A percentile compares a stretch with the other conserved stretches of the same genome.
Conservation (phyloP, 2,329 filamentous ascomycete species). For the Xylaria arbuscula region DNA sequence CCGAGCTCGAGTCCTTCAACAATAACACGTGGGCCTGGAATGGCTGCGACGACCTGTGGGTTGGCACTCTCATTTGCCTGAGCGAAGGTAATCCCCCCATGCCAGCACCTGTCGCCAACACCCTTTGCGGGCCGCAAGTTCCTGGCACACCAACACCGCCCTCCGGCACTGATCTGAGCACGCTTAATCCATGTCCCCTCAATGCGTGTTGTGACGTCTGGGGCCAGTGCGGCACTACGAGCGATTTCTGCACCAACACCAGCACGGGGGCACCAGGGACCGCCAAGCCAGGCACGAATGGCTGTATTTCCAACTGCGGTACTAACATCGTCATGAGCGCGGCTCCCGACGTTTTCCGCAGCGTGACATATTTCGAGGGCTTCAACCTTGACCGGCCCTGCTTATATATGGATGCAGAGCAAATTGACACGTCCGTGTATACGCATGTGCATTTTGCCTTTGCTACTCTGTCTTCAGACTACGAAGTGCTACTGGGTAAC, state of each 20-base stretch:
- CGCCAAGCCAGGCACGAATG: background rate
- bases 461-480: conserved; percentile 18
- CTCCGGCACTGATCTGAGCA: background rate
- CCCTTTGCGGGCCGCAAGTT: background rate
- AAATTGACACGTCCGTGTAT: background rate
- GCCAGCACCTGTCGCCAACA: background rate
- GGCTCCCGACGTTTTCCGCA: background rate
- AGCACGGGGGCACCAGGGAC: conserved; percentile 23
- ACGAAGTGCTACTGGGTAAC: no score
- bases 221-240: conserved; percentile 42
- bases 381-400: background rate
- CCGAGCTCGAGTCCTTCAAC: no score
- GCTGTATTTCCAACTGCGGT: background rate
- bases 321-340: background rate
- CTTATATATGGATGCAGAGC: background rate
- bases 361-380: background rate
- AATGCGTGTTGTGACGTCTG: conserved; percentile 28
- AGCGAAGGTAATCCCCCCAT: conserved; percentile 8
- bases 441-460: conserved; percentile 17
- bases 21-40: no score
- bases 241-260: conserved; percentile 16
- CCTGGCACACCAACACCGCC: background rate
- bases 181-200: conserved; percentile 7
- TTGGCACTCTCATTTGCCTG: no score
- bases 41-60: no score